Base-by-base conservation (phyloP, 2,329 filamentous ascomycete species). In the Bipolaris zeicola region DNA sequence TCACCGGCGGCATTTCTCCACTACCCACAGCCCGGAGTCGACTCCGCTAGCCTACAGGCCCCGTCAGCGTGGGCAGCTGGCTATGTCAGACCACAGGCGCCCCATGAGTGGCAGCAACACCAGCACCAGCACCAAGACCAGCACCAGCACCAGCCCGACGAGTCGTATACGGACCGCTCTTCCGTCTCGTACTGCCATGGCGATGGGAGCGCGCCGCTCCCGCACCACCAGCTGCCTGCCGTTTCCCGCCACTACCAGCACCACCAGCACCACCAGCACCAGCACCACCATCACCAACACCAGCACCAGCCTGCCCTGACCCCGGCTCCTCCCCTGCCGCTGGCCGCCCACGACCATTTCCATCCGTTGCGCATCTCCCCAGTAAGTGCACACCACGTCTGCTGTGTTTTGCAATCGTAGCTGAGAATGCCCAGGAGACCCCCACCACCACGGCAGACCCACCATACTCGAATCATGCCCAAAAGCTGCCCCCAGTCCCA, bases 21-120 rank as follows among this genome's bases (percentile, higher is more conserved):
- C 61, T 69, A 68, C 60, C 42, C 66, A 33, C 63, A 66, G 43
- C 54, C 58, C 63, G 61, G 61, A 59, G 58, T 51, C 52, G 69
- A 69, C 53, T 67, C 67, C 61, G 59, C 65, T 64, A 62, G 63
- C 52, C 26, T 61, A 45, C 63, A 61, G n/a, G 38, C 46, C 47
- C 58, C 58, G 24, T 52, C 66, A 8, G 43, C 64, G 1, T 74
- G 69, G 68, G 26, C 62, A 28, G 31, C 63, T 45, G 51, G 51
- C 52, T 66, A 65, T 55, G 41, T 47, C 39, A 64, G 67, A 44
- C 59, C 36, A 8, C 45, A 59, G 31, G 52, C 45, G 16, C 34
- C 58, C 16, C 65, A 63, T 24, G 57, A 50, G 43, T 72, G 69
- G 69, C 55, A 41, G 24, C 50, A 64, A 10, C 16, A 46, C 13